Evolutionary conservation across 352 stramenopile species (phyloP), one percentile per base, ranked within the genome.

Genomic region (Pythium volutum): DNA sequence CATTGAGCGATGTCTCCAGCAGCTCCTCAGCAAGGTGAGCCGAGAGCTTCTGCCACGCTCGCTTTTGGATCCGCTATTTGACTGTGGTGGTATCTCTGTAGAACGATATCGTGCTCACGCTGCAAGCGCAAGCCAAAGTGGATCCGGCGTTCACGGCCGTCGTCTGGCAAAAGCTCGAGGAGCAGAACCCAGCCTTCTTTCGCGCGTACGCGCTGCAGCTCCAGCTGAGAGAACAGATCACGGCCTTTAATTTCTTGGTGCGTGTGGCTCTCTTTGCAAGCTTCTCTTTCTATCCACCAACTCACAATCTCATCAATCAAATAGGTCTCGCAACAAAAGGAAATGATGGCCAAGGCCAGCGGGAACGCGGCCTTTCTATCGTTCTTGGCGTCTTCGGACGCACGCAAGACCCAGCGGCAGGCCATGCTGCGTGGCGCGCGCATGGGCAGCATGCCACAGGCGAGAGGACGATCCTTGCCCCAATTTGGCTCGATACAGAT

Each of bases 241-340:
- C 92, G 16, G 79, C 87, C 10, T 97, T 96, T 67, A 97, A 97
- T 71, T 97, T 96, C 62, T 70, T 97, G 29, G 89, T 97, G 76
- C 43, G 62, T 31, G 48, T 26, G n/a, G n/a, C n/a, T n/a, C 48
- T 53, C 22, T 29, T n/a, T n/a, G n/a, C n/a, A n/a, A n/a, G n/a
- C n/a, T n/a, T n/a, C n/a, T n/a, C n/a, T n/a, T n/a, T n/a, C n/a
- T n/a, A n/a, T n/a, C n/a, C n/a, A n/a, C n/a, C n/a, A n/a, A n/a
- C n/a, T n/a, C 27, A 16, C 23, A 16, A 16, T 46, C 12, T 59
- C 22, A 36, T 53, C 36, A 38, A 7, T 38, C 36, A 12, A 43
- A 16, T 46, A 89, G 79, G 77, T 89, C 12, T 65, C 59, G 2
- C 81, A 90, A 50, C 81, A 90, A n/a, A 88, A 87, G 34, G 78